Evolutionary conservation across 2,329 filamentous ascomycete species (phyloP).

Genomic region (Talaromyces atroroseus): DNA sequence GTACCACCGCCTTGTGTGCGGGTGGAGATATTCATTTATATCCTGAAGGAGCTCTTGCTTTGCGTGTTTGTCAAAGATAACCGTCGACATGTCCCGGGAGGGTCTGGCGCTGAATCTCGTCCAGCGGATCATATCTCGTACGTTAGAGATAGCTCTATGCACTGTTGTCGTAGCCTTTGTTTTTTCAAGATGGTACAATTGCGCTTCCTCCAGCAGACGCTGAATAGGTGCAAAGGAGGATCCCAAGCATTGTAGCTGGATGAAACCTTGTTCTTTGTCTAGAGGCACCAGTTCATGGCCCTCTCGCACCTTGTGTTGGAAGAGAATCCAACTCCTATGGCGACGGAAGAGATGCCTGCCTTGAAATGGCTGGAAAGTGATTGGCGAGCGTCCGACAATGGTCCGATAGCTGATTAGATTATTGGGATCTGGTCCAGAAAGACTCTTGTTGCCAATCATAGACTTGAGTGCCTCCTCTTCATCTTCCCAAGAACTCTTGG

Average conservation of each 20-base stretch:
- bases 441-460: slow-evolving; percentile 2
- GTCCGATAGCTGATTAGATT: slow-evolving; percentile 14
- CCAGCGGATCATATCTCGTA: slow-evolving; percentile 44
- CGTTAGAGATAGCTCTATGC: slow-evolving; percentile 47
- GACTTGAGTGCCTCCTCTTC: slow-evolving; percentile 31
- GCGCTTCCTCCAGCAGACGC: slow-evolving; percentile 40
- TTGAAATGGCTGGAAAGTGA: slow-evolving; percentile 23
- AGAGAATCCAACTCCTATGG: slow-evolving; percentile 15
- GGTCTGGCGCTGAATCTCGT: slow-evolving; percentile 57
- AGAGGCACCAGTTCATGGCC: slow-evolving; percentile 4
- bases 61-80: slow-evolving; percentile 63
- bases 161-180: slow-evolving; percentile 48
- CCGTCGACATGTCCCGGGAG: slow-evolving; percentile 66
- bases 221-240: slow-evolving; percentile 13
- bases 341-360: slow-evolving; percentile 16
- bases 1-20: slow-evolving; percentile 63
- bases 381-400: slow-evolving; percentile 13
- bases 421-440: slow-evolving; percentile 10
- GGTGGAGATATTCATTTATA: slow-evolving; percentile 73
- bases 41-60: slow-evolving; percentile 64
- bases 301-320: slow-evolving; percentile 7
- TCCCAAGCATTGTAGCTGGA: slow-evolving; percentile 17
- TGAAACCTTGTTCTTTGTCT: slow-evolving; percentile 6
- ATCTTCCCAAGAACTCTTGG: slow-evolving; percentile 51
- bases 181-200: slow-evolving; percentile 45